A percentile compares a stretch with the other conserved stretches of the same genome.
phyloP scores from a whole-genome alignment of 208 protist genomes.

The Kentomonas sorsogonicus region DNA sequence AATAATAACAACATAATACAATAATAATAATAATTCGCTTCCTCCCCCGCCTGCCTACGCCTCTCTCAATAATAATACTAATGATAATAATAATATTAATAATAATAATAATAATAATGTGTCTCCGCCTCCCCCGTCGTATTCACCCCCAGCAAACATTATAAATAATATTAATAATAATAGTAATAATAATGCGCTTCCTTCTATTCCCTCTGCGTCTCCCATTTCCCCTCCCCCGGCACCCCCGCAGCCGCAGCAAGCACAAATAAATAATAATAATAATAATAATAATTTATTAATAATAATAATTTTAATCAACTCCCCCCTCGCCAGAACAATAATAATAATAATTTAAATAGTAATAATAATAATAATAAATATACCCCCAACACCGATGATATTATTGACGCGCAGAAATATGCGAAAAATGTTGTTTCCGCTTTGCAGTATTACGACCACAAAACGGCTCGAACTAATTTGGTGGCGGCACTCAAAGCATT shows the following conservation, averaged over 20 bases:
- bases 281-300: background rate
- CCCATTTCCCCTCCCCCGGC: background rate
- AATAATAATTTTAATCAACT: background rate
- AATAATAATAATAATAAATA: background rate
- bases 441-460: constrained; percentile 76
- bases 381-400: constrained; percentile 26
- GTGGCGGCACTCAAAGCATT: constrained; percentile 37
- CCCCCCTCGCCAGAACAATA: constrained; percentile 22
- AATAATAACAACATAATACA: background rate
- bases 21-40: background rate
- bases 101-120: constrained; percentile 1
- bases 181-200: no score
- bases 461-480: constrained; percentile 45
- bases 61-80: background rate
- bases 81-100: constrained; percentile 4
- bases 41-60: background rate
- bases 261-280: background rate
- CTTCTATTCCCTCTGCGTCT: no score
- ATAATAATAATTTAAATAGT: constrained; percentile 36
- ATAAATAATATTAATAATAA: no score
- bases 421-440: constrained; percentile 64
- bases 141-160: background rate
- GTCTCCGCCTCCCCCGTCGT: background rate
- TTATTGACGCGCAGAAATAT: constrained; percentile 79
- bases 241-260: constrained; percentile 6